Base-by-base conservation (phyloP, 495 filamentous ascomycete genomes). In the Penicillium diatomitis region DNA sequence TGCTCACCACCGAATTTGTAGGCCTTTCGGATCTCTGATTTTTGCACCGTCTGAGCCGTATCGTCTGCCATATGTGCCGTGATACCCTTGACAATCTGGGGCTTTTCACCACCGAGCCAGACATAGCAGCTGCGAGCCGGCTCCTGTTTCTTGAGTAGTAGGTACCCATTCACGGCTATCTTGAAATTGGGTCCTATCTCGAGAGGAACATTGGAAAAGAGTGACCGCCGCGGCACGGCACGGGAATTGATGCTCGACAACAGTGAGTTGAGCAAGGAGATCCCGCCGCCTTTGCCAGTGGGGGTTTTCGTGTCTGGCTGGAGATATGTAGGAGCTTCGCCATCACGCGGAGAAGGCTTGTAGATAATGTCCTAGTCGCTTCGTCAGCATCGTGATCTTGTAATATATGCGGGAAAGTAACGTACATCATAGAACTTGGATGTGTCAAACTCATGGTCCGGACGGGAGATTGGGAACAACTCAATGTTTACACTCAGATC, bases 1-100 rank as follows among this genome's bases (percentile, higher is more conserved):
- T 90, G 86, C 53, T 95, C 88, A 12, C 87, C 89, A 32, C 91
- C 94, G 54, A 96, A 97, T 57, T 91, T 95, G 71, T 91, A 99
- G 0, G 91, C 94, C 58, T 95, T 96, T 46, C 84, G 82, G 34
- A 96, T 79, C 50, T 96, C 88, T 6, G 65, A 64, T 56, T 90
- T 90, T 47, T 95, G 87, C 2, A 96, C 80, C 0, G 77, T 75
- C 33, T 82, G 74, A 4, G 81, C 79, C 1, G 82, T 87, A 51
- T 90, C 85, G 27, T 86, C 87, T 11, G 87, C 83, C 37, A 88
- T 71, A 44, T 82, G 78, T 2, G 80, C 80, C 0, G 88, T 89
- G 44, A 80, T 74, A 2, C 84, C 84, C 27, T 81, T 73, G 8
- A 80, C 90, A 39, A 97, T 83, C 59, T 95, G 85, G 3, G 85